Conservation (phyloP, 2,329 filamentous ascomycete species). For the Stemphylium beticola region DNA sequence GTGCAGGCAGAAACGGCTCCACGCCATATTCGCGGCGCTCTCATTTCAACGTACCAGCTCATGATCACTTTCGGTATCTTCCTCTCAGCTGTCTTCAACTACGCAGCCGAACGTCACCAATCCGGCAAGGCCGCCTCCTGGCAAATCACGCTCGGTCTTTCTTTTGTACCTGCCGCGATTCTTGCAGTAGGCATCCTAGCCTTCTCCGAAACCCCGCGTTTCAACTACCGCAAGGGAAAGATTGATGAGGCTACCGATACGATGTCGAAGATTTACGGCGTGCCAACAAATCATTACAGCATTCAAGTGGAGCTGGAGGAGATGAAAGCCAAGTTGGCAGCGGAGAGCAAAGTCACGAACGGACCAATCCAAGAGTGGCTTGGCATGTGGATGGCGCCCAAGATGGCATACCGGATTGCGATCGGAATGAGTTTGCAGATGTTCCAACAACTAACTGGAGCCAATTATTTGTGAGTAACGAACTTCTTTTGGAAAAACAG, state of each 20-base stretch:
- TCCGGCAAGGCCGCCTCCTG: constrained; percentile 59
- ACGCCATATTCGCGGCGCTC: constrained; percentile 65
- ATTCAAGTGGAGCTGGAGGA: constrained; percentile 60
- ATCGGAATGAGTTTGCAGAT: constrained; percentile 68
- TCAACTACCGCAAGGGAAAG: constrained; percentile 61
- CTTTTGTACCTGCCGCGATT: constrained; percentile 60
- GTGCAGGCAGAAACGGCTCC: constrained; percentile 64
- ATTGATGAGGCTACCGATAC: constrained; percentile 57
- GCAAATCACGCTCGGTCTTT: constrained; percentile 67
- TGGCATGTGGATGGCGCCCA: constrained; percentile 68
- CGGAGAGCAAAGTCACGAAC: constrained; percentile 47
- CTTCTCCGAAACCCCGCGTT: constrained; percentile 63
- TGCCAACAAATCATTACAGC: constrained; percentile 59
- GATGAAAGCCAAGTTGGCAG: constrained; percentile 61
- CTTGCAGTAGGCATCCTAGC: constrained; percentile 60
- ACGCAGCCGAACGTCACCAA: constrained; percentile 59
- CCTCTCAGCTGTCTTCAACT: constrained; percentile 59
- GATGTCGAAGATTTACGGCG: constrained; percentile 61
- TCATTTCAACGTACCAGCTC: constrained; percentile 69
- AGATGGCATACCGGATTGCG: constrained; percentile 68
- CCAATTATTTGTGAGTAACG: constrained; percentile 47
- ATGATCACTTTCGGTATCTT: constrained; percentile 72
- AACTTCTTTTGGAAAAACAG: not conserved
- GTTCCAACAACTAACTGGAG: constrained; percentile 70
- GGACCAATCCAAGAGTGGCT: constrained; percentile 58